Evolutionary conservation across 2,329 filamentous ascomycete genomes (phyloP).

Genomic region (Penicillium paneum): DNA sequence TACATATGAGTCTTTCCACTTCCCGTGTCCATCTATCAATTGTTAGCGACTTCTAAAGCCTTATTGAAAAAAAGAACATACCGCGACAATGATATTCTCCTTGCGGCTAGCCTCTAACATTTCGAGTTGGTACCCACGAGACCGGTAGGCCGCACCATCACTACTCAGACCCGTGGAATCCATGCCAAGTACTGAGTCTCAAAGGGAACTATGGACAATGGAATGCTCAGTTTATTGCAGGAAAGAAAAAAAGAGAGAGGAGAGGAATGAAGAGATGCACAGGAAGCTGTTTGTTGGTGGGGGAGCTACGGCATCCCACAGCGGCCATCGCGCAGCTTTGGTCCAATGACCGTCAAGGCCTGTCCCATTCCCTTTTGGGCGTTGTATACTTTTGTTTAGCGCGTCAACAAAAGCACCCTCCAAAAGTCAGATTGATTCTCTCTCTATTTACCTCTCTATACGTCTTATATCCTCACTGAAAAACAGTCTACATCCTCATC

Average conservation of each 20-base stretch:
- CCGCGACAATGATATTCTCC: conserved; percentile 68
- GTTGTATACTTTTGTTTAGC: background rate
- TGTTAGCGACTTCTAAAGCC: background rate
- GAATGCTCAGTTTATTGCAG: background rate
- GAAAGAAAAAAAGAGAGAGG: background rate
- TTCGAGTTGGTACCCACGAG: conserved; percentile 67
- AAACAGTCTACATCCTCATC: background rate
- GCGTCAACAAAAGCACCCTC: background rate
- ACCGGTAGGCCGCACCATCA: conserved; percentile 17
- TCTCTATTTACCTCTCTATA: background rate
- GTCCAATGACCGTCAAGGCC: background rate
- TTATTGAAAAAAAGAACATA: conserved; percentile 34
- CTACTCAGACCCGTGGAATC: background rate
- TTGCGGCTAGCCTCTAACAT: conserved; percentile 70
- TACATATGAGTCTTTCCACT: conserved; percentile 77
- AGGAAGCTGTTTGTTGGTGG: background rate
- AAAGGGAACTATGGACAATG: background rate
- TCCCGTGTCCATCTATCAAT: conserved; percentile 69
- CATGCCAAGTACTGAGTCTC: background rate
- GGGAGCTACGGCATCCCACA: background rate
- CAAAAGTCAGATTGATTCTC: background rate
- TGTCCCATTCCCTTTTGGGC: background rate
- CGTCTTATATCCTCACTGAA: no score
- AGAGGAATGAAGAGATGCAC: background rate
- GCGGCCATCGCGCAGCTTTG: conserved; percentile 3